Base-by-base conservation (phyloP, 345 rosid species). In the Excoecaria cochinchinensis region DNA sequence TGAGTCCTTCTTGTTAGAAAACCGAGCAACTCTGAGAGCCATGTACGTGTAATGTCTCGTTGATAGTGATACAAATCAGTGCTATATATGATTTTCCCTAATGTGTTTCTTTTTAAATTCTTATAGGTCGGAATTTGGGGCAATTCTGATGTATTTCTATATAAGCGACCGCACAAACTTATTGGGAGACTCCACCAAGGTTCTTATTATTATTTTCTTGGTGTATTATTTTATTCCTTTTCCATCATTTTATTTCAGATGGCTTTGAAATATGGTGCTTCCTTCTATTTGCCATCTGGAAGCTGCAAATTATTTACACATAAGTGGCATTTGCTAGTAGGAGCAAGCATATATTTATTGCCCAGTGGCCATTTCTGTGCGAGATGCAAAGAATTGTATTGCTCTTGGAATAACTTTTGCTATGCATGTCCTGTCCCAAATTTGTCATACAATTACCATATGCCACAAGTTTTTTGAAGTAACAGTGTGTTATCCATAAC, bases 1-100 rank as follows among this genome's bases (percentile, higher is more conserved):
- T 22, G 97, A 93, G 50, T 76, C 95, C 60, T 93, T 95, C 88
- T 85, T 95, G 88, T 88, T 93, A 76, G 98, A 95, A 89, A 88
- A 95, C 75, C 91, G 97, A 70, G 76, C 87, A 57, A 90, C 90
- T 76, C 78, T 95, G 79, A 86, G 93, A 88, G 98, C 93, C 79
- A 89, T 95, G 98, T 95, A 80, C 85, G 95, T 73, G 60, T 74
- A 25, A 8, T 24, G 14, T 48, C 61, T 60, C 69, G 31, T 66
- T 25, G 25, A 69, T 69, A 62, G 40, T n/a, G 36, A 66, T 67
- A 40, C 21, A 51, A 50, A 50, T 25, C 52, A 39, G 21, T 15
- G 19, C 47, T 50, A 19, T 19, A 58, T 55, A 69, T 21, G 9
- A 12, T 21, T 56, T 19, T 13, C 55, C 42, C 77, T 61, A 73